Conservation (phyloP, 768 basidiomycete genomes). For the Nevesoporus exiguus region DNA sequence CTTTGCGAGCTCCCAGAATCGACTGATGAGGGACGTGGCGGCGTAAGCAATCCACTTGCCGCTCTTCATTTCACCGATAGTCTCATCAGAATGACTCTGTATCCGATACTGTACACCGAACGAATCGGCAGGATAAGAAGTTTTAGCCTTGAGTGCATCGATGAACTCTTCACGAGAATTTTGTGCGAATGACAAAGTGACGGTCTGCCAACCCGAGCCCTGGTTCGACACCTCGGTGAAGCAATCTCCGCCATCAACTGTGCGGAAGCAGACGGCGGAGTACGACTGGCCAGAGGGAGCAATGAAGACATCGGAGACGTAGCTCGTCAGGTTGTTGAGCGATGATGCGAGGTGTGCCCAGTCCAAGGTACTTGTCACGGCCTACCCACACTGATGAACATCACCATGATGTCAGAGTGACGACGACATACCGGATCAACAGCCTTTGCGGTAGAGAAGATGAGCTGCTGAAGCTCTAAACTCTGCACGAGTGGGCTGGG, state of each 20-base stretch:
- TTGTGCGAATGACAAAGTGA: slow-evolving; percentile 51
- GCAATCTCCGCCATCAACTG: slow-evolving; percentile 31
- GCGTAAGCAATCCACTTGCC: slow-evolving; percentile 92
- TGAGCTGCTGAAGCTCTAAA: slow-evolving; percentile 73
- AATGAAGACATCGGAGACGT: slow-evolving; percentile 41
- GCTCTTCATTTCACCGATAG: slow-evolving; percentile 72
- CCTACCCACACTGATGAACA: slow-evolving; percentile 19
- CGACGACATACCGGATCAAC: slow-evolving; percentile 33
- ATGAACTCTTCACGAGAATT: slow-evolving; percentile 52
- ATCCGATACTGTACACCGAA: slow-evolving; percentile 48
- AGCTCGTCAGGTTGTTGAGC: slow-evolving; percentile 45
- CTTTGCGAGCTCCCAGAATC: slow-evolving; percentile 87
- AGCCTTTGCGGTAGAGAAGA: slow-evolving; percentile 41
- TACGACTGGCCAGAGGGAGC: slow-evolving; percentile 46
- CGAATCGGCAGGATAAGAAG: slow-evolving; percentile 33
- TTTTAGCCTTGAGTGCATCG: slow-evolving; percentile 33
- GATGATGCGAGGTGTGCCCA: slow-evolving; percentile 43
- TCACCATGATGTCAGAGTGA: neutral
- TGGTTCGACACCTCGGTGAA: slow-evolving; percentile 38
- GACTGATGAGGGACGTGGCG: slow-evolving; percentile 61
- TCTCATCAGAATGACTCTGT: slow-evolving; percentile 42
- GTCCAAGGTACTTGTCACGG: slow-evolving; percentile 30
- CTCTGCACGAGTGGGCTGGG: slow-evolving; percentile 32
- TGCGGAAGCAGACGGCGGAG: slow-evolving; percentile 49
- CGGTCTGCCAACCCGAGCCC: slow-evolving; percentile 36